A percentile compares a stretch with the other conserved stretches of the same genome.
phyloP scores from a whole-genome alignment of 345 rosid genomes.

The Arabis hirsuta region DNA sequence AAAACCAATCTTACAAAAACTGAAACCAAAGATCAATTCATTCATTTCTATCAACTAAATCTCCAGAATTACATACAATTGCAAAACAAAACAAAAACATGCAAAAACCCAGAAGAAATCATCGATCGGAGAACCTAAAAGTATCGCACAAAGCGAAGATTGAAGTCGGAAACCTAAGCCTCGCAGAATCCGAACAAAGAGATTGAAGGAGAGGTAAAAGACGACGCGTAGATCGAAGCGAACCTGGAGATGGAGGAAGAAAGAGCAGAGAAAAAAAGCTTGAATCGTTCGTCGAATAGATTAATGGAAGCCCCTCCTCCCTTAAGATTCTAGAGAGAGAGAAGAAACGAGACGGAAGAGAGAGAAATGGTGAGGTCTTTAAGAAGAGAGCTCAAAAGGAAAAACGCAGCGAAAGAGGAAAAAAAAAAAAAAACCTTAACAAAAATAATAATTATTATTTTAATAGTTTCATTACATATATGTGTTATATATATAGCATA shows the following conservation, averaged over 20 bases:
- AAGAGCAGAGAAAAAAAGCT: conserved; percentile 37
- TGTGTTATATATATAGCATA: neutral
- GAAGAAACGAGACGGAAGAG: conserved; percentile 42
- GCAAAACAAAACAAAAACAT: neutral
- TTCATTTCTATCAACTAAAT: conserved; percentile 18
- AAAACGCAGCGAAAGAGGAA: conserved; percentile 35
- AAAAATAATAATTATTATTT: conserved; percentile 1
- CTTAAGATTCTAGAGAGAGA: conserved; percentile 56
- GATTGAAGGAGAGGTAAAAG: conserved; percentile 23
- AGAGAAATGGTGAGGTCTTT: conserved; percentile 42
- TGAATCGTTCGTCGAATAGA: conserved; percentile 44
- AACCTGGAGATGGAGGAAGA: conserved; percentile 45
- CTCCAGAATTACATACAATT: conserved; percentile 35
- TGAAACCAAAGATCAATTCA: conserved; percentile 9
- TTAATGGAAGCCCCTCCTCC: conserved; percentile 45
- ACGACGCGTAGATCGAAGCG: conserved; percentile 54
- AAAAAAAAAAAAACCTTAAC: conserved; percentile 34
- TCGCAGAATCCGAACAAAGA: conserved; percentile 11
- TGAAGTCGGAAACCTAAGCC: conserved; percentile 51
- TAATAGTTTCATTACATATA: conserved; percentile 22
- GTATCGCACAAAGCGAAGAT: conserved; percentile 36
- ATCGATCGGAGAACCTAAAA: conserved; percentile 33
- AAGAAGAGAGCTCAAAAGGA: conserved; percentile 23
- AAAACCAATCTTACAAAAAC: neutral
- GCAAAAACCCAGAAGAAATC: conserved; percentile 23